phyloP scores from a whole-genome alignment of 176 grass and related monocot genomes.

The Bothriochloa decipiens region DNA sequence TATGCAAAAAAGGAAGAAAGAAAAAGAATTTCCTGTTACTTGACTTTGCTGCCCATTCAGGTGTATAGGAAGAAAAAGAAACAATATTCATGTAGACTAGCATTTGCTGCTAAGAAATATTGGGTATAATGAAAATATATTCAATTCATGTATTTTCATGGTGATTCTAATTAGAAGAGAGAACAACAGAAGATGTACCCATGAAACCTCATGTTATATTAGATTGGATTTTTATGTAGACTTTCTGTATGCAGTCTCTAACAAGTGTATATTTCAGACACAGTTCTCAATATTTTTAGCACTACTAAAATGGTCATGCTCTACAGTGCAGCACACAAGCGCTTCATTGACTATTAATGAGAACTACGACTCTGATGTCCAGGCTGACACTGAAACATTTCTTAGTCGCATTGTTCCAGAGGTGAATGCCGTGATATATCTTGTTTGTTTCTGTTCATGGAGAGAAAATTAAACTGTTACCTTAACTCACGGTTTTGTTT shows the following conservation, averaged over 20 bases:
- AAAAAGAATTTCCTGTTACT: neutral
- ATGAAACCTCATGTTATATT: neutral
- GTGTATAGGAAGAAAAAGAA: neutral
- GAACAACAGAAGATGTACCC: neutral
- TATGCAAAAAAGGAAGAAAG: neutral
- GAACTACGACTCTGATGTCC: conserved; percentile 95
- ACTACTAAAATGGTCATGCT: conserved; percentile 27
- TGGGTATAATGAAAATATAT: neutral
- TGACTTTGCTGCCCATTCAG: neutral
- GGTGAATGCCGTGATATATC: conserved; percentile 38
- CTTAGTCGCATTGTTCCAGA: conserved; percentile 92
- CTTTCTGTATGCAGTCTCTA: neutral
- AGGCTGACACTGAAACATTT: conserved; percentile 93
- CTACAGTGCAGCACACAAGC: conserved; percentile 96
- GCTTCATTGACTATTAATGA: conserved; percentile 97
- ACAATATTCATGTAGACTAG: conserved; percentile 9
- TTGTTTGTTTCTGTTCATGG: conserved; percentile 26
- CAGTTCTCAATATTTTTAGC: neutral
- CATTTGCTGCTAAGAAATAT: neutral
- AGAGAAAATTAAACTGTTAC: neutral
- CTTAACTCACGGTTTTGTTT: neutral
- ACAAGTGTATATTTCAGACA: conserved; percentile 12
- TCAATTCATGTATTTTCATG: neutral
- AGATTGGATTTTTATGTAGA: neutral
- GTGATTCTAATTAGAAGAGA: neutral